Evolutionary conservation across 495 filamentous ascomycete species (phyloP).

Genomic region (Durotheca rogersii): DNA sequence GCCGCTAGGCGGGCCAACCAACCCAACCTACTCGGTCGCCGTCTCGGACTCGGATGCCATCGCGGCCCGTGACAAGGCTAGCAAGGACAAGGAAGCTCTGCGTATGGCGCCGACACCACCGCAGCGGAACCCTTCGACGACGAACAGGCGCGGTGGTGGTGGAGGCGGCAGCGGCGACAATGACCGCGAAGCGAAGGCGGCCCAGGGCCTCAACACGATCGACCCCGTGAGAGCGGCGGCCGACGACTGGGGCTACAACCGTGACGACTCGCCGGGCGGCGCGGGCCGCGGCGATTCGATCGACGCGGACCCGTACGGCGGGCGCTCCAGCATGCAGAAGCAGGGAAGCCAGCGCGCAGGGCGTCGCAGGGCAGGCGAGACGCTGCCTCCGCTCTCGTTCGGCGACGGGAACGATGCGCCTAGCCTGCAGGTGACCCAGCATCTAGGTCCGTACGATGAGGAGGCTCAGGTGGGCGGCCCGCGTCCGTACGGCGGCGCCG

Average conservation of each 20-base stretch:
- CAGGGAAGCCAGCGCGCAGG: constrained; percentile 45
- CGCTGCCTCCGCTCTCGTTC: constrained; percentile 31
- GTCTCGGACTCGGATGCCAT: constrained; percentile 65
- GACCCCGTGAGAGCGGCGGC: constrained; percentile 39
- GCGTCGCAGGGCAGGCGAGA: constrained; percentile 47
- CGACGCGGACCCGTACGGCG: constrained; percentile 26
- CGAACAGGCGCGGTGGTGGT: constrained; percentile 9
- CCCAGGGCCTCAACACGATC: constrained; percentile 40
- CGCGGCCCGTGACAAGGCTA: constrained; percentile 58
- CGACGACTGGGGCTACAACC: constrained; percentile 44
- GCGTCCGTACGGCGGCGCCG: constrained; percentile 14
- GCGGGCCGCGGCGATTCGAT: constrained; percentile 34
- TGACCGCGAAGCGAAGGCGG: constrained; percentile 39
- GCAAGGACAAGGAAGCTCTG: constrained; percentile 60
- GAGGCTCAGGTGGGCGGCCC: constrained; percentile 31
- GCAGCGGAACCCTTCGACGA: constrained; percentile 11
- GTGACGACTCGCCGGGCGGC: constrained; percentile 36
- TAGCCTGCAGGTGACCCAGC: constrained; percentile 39
- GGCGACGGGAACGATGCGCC: constrained; percentile 23
- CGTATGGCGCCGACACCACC: constrained; percentile 55
- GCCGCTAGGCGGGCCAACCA: constrained; percentile 63
- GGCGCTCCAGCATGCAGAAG: constrained; percentile 34
- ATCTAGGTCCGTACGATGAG: constrained; percentile 30
- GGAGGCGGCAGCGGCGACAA: no score
- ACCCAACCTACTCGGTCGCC: constrained; percentile 73